Base-by-base conservation (phyloP, 2,329 filamentous ascomycete species). In the Aspergillus uvarum region DNA sequence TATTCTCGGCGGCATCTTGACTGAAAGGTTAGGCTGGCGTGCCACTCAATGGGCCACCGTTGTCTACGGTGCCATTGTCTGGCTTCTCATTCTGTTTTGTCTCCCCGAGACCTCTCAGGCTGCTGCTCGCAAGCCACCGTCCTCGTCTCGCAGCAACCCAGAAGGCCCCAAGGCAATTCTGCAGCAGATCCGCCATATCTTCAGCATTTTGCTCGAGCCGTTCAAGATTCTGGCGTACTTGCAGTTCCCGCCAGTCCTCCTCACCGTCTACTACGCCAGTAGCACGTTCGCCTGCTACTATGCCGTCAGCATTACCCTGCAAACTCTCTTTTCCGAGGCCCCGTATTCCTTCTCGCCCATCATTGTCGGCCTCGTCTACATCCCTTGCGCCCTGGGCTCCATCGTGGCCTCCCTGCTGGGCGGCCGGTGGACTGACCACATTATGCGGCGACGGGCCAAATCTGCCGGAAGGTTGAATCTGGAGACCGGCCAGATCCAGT, bases 211-310 rank as follows among this genome's bases (percentile, higher is more conserved):
- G 7, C 26, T 29, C 7, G 26, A 29, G 26, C 91, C 91, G 0
- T 77, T 96, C 10, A 82, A 81, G 14, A 86, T 92, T 51, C 79
- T 95, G 48, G 75, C 85, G 19, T 90, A 90, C 71, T 82, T 96
- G 11, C 87, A 87, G 12, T 92, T 90, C 70, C 88, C 89, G 0
- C 84, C 91, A 1, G 89, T 95, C 2, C 76, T 88, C 4, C 78
- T 93, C 54, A 89, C 87, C 0, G 90, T 95, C 14, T 86, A 87
- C 72, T 89, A 89, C 66, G 88, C 89, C 8, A 85, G 87, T 62
- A 85, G 94, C 65, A 88, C 90, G 5, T 95, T 94, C 71, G 88
- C 87, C 31, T 82, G 86, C 1, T 82, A 95, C 6, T 95, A 91
- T 74, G 78, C 94, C 12, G 82, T 92, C 68, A 95, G 94, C 74